These are phyloP conservation scores for Aspergillus haitiensis DNA, from an alignment of 495 filamentous ascomycete genomes.

Conservation along the genomic window DNA sequence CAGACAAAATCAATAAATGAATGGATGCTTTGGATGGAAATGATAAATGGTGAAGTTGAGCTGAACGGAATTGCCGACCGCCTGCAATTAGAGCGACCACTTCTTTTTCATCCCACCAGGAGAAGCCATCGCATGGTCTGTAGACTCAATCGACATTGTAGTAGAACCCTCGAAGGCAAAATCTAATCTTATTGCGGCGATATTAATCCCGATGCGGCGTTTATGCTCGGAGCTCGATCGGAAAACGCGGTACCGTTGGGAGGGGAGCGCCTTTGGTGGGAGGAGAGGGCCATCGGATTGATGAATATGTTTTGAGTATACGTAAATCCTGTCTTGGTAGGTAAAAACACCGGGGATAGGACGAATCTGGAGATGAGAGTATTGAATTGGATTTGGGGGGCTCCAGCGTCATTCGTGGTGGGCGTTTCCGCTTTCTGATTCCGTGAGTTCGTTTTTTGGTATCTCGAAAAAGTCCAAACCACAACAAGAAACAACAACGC, in stretches of 20 bases:
- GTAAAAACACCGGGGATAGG: background rate
- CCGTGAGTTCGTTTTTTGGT: constrained; percentile 10
- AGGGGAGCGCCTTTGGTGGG: too few relatives aligned
- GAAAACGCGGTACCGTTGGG: too few relatives aligned
- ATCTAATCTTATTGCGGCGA: too few relatives aligned
- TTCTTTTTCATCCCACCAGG: background rate
- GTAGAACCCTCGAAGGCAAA: too few relatives aligned
- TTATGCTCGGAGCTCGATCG: too few relatives aligned
- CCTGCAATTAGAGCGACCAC: constrained; percentile 21
- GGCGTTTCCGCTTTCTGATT: constrained; percentile 18
- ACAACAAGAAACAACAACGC: background rate
- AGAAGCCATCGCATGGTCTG: too few relatives aligned
- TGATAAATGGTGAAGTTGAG: constrained; percentile 13
- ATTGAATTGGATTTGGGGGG: background rate
- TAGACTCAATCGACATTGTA: too few relatives aligned
- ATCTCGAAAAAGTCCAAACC: constrained; percentile 5
- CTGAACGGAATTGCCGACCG: constrained; percentile 31
- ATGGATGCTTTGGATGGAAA: background rate
- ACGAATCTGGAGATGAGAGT: background rate
- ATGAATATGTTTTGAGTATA: too few relatives aligned
- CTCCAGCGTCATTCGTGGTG: constrained; percentile 2
- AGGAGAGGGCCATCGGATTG: too few relatives aligned
- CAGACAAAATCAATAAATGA: too few relatives aligned
- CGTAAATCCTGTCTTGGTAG: too few relatives aligned
- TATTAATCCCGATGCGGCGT: too few relatives aligned